phyloP scores from a whole-genome alignment of 78 protist species.

The Planoprotostelium fungivorum region DNA sequence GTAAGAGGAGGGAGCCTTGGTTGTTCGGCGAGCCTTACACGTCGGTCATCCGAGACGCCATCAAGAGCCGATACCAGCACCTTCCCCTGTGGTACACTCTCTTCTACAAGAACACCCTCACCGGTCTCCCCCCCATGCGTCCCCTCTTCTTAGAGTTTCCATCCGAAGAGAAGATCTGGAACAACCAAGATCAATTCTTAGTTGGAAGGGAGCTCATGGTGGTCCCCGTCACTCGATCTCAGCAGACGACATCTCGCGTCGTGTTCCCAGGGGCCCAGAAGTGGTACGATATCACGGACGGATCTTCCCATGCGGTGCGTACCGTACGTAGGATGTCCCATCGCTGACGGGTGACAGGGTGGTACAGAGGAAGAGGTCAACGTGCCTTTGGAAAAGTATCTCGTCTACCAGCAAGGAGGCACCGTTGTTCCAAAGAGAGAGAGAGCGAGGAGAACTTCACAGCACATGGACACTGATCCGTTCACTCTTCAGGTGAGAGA shows the following conservation, averaged over 20 bases:
- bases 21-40: slow-evolving; percentile 78
- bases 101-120: slow-evolving; percentile 55
- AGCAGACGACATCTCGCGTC: slow-evolving; percentile 14
- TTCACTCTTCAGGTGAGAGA: slow-evolving; percentile 70
- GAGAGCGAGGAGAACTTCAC: slow-evolving; percentile 75
- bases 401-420: slow-evolving; percentile 89
- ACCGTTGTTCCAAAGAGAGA: slow-evolving; percentile 74
- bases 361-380: slow-evolving; percentile 18
- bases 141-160: slow-evolving; percentile 79
- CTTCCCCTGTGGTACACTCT: slow-evolving; percentile 80
- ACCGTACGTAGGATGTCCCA: background rate
- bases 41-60: slow-evolving; percentile 41
- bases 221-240: slow-evolving; percentile 34
- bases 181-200: background rate
- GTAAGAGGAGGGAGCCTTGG: slow-evolving; percentile 96
- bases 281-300: slow-evolving; percentile 30
- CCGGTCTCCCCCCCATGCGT: slow-evolving; percentile 82
- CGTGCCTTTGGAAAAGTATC: slow-evolving; percentile 73
- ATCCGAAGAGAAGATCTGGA: slow-evolving; percentile 23
- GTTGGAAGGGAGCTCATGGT: slow-evolving; percentile 32
- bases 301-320: background rate
- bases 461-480: slow-evolving; percentile 83
- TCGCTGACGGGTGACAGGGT: slow-evolving; percentile 17
- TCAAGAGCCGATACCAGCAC: slow-evolving; percentile 79
- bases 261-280: slow-evolving; percentile 30